Evolutionary conservation across 306 rosid genomes (phyloP).

Genomic region (Dalbergia cultrata): DNA sequence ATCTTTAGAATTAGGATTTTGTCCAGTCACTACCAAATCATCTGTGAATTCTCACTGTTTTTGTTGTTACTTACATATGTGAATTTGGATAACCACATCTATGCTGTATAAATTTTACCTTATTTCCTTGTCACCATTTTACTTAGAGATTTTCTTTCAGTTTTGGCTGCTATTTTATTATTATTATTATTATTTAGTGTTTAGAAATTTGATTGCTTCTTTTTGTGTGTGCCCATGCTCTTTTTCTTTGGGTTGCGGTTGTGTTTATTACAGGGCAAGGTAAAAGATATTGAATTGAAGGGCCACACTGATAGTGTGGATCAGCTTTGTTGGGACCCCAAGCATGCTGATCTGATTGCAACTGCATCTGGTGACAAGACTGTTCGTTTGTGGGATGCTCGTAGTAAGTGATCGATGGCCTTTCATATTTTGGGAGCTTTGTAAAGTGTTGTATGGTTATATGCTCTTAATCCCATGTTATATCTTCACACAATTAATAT

Average conservation of each 20-base stretch:
- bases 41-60: not conserved
- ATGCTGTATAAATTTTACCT: not conserved
- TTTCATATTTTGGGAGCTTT: constrained; percentile 35
- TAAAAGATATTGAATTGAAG: constrained; percentile 89
- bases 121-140: constrained; percentile 6
- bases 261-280: constrained; percentile 70
- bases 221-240: not conserved
- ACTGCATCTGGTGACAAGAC: constrained; percentile 99
- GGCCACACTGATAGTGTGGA: constrained; percentile 99
- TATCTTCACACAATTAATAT: not conserved
- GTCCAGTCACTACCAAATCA: not conserved
- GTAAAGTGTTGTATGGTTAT: constrained; percentile 13
- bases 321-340: constrained; percentile 99
- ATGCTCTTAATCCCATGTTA: constrained; percentile 26
- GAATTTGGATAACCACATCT: not conserved
- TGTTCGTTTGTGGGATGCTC: constrained; percentile 96
- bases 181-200: constrained; percentile 34
- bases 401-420: constrained; percentile 68
- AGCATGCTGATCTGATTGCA: constrained; percentile 89
- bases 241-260: not conserved
- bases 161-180: constrained; percentile 16
- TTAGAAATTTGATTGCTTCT: constrained; percentile 18
- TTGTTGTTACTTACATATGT: too few relatives aligned
- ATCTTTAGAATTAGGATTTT: not conserved
- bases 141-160: constrained; percentile 24